phyloP scores from a whole-genome alignment of 2,329 filamentous ascomycete species.

The Trichoderma lentiforme region DNA sequence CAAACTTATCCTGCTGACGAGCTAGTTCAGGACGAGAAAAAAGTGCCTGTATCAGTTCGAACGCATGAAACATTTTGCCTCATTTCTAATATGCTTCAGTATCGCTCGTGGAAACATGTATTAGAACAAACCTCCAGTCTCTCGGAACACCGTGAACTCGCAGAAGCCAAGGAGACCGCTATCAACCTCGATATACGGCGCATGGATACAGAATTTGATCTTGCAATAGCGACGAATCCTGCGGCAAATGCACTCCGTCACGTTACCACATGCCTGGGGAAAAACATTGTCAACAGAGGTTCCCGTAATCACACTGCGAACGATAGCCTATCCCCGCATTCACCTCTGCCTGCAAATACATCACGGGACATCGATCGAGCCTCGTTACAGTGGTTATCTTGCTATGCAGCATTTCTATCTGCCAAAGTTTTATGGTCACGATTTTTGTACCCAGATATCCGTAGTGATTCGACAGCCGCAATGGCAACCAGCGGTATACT shows the following conservation, averaged over 20 bases:
- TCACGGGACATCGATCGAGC: not conserved
- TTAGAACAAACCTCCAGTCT: not conserved
- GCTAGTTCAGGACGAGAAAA: not conserved
- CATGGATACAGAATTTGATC: not conserved
- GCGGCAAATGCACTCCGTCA: not conserved
- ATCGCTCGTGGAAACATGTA: conserved; percentile 1
- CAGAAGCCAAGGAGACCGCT: not conserved
- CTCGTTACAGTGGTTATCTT: not conserved
- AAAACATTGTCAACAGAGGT: not conserved
- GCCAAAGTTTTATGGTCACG: not conserved
- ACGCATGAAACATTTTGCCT: conserved; percentile 12
- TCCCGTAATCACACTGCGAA: not conserved
- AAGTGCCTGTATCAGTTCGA: not conserved
- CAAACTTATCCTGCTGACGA: not conserved
- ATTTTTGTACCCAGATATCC: not conserved
- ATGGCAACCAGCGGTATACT: not conserved
- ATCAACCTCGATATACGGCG: not conserved
- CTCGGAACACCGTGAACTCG: not conserved
- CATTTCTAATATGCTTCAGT: conserved; percentile 8
- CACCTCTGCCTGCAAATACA: not conserved
- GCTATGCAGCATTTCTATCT: not conserved
- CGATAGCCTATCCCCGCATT: not conserved
- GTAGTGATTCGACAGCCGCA: not conserved
- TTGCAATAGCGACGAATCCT: not conserved
- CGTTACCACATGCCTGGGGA: not conserved